These are phyloP conservation scores for Botrytis fabae DNA, from an alignment of 2,329 filamentous ascomycete species.

Conservation along the genomic window DNA sequence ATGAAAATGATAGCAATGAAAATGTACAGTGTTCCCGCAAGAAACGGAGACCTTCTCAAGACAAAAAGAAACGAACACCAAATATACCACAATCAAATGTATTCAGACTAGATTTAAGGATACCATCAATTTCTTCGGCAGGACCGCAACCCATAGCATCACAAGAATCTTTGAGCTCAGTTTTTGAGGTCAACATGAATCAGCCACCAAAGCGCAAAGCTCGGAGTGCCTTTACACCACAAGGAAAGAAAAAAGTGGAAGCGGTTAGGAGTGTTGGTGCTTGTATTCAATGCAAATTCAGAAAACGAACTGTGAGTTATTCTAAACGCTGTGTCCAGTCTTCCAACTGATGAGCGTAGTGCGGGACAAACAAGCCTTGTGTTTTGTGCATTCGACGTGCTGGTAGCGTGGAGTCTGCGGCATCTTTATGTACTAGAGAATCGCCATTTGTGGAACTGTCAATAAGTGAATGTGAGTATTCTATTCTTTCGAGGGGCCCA, in stretches of 20 bases:
- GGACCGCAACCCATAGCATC: slow-evolving; percentile 6
- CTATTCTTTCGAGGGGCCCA: not conserved
- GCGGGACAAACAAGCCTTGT: slow-evolving; percentile 19
- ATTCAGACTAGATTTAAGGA: slow-evolving; percentile 15
- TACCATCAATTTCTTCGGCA: not conserved
- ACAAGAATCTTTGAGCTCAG: slow-evolving; percentile 19
- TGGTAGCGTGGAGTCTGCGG: slow-evolving; percentile 7
- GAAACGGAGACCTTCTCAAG: not conserved
- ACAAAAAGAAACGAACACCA: not conserved
- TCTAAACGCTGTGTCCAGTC: not conserved
- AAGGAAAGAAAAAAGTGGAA: slow-evolving; percentile 26
- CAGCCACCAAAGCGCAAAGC: slow-evolving; percentile 19
- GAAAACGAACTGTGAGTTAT: slow-evolving; percentile 35
- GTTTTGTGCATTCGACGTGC: slow-evolving; percentile 17
- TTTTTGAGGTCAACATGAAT: slow-evolving; percentile 22
- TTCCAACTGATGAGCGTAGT: slow-evolving; percentile 17
- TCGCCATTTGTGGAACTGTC: slow-evolving; percentile 25
- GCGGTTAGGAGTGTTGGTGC: slow-evolving; percentile 36
- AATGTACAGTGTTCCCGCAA: not conserved
- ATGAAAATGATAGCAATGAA: not conserved
- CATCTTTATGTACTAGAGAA: slow-evolving; percentile 20
- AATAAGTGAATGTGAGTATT: slow-evolving; percentile 22
- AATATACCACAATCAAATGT: not conserved
- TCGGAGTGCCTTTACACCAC: slow-evolving; percentile 20
- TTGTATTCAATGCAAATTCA: slow-evolving; percentile 38